Conservation (phyloP, 2,329 filamentous ascomycete genomes). For the Trichoderma hamatum region DNA sequence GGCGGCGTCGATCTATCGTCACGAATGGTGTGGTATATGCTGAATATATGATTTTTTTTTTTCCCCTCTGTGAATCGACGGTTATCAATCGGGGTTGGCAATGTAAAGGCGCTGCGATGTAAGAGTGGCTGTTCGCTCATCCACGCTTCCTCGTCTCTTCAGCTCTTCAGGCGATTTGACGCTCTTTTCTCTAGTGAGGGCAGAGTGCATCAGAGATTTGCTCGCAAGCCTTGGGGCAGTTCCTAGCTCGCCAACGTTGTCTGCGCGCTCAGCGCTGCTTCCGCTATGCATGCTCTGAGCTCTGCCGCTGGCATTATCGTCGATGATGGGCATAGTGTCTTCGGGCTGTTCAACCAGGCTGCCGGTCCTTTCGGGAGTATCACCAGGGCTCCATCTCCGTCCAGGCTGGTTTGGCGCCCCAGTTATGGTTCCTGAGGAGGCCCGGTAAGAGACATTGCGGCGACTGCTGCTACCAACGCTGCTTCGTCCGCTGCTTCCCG, state of each 20-base stretch:
- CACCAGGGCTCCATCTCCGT: constrained; percentile 55
- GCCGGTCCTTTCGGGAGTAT: constrained; percentile 58
- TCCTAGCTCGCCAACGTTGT: constrained; percentile 60
- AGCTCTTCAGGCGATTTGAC: constrained; percentile 72
- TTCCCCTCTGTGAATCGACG: not conserved
- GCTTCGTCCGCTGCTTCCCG: constrained; percentile 75
- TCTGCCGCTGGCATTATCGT: constrained; percentile 51
- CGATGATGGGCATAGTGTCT: constrained; percentile 32
- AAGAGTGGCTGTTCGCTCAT: constrained; percentile 79
- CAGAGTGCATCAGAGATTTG: constrained; percentile 61
- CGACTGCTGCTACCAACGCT: constrained; percentile 59
- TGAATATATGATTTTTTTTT: not conserved
- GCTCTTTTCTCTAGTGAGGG: constrained; percentile 65
- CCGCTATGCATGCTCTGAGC: constrained; percentile 57
- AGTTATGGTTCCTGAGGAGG: constrained; percentile 48
- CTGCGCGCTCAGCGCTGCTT: constrained; percentile 63
- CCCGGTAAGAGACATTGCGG: constrained; percentile 53
- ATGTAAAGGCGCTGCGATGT: constrained; percentile 76
- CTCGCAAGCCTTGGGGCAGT: constrained; percentile 55
- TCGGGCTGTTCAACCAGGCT: constrained; percentile 54
- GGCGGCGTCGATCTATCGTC: constrained; percentile 30
- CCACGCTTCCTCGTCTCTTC: constrained; percentile 76
- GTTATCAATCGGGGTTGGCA: constrained; percentile 72
- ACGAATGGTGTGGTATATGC: constrained; percentile 12
- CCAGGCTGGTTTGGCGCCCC: constrained; percentile 40